Percentiles rank a stretch among this genome's conserved stretches.
These are phyloP conservation scores for Erodium texanum DNA, from an alignment of 441 rosid genomes.

Conservation along the genomic window DNA sequence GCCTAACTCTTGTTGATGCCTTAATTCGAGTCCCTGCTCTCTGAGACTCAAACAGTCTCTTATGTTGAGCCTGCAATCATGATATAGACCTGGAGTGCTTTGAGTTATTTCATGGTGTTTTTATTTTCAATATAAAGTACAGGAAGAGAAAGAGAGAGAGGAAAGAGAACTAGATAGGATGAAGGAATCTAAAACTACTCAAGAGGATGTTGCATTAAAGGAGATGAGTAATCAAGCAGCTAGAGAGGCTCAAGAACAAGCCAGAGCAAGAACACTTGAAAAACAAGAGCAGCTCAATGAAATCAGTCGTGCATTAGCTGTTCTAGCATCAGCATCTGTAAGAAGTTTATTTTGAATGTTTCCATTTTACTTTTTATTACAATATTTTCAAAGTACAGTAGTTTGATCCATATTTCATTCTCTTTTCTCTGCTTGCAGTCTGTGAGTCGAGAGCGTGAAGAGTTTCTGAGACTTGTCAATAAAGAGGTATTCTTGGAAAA, in stretches of 20 bases:
- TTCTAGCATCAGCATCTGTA: constrained; percentile 91
- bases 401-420: constrained; percentile 10
- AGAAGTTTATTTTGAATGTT: constrained; percentile 23
- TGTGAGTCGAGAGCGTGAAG: constrained; percentile 86
- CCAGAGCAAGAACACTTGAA: constrained; percentile 56
- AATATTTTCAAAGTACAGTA: not conserved
- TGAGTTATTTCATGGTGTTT: not conserved
- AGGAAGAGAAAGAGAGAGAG: constrained; percentile 87
- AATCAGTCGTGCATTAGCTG: constrained; percentile 79
- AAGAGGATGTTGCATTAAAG: constrained; percentile 64
- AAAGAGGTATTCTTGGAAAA: constrained; percentile 54
- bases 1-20: not conserved
- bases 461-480: constrained; percentile 69
- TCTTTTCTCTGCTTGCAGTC: constrained; percentile 47
- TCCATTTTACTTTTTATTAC: constrained; percentile 9
- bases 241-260: constrained; percentile 60
- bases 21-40: not conserved
- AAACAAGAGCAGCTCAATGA: constrained; percentile 71
- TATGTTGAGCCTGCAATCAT: constrained; percentile 7
- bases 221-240: constrained; percentile 57
- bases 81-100: constrained; percentile 7
- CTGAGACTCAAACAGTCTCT: not conserved
- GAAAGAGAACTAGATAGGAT: constrained; percentile 59
- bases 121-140: constrained; percentile 14
- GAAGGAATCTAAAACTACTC: constrained; percentile 41